Conservation (phyloP, 495 filamentous ascomycete species). For the Cairneyella variabilis region DNA sequence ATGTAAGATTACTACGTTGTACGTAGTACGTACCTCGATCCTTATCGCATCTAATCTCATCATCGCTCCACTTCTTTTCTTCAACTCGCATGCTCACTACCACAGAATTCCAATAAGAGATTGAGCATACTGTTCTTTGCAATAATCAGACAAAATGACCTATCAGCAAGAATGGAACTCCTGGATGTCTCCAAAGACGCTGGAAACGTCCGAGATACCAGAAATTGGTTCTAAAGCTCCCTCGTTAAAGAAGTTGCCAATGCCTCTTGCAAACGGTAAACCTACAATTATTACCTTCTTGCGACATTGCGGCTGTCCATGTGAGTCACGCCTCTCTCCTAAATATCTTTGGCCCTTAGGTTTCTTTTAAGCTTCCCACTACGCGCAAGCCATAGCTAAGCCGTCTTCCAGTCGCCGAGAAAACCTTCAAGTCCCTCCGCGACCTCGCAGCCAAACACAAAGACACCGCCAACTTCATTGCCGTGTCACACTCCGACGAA, state of each 20-base stretch:
- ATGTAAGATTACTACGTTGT: too few species aligned
- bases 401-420: slow-evolving; percentile 56
- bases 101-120: too few species aligned
- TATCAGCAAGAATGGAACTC: slow-evolving; percentile 31
- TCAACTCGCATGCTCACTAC: too few species aligned
- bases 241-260: slow-evolving; percentile 33
- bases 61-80: too few species aligned
- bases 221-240: slow-evolving; percentile 46
- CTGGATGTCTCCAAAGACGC: slow-evolving; percentile 28
- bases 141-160: slow-evolving; percentile 14
- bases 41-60: too few species aligned
- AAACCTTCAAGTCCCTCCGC: slow-evolving; percentile 47
- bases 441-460: slow-evolving; percentile 40
- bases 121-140: too few species aligned
- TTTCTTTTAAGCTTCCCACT: too few species aligned
- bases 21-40: too few species aligned
- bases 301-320: slow-evolving; percentile 59
- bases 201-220: slow-evolving; percentile 34
- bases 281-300: slow-evolving; percentile 54
- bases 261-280: slow-evolving; percentile 37
- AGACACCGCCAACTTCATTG: slow-evolving; percentile 50
- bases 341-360: too few species aligned
- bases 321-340: slow-evolving; percentile 30
- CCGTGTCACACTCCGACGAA: slow-evolving; percentile 52
- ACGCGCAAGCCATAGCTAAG: too few species aligned